phyloP scores from a whole-genome alignment of 768 basidiomycete genomes.

The Phaffia tasmanica region DNA sequence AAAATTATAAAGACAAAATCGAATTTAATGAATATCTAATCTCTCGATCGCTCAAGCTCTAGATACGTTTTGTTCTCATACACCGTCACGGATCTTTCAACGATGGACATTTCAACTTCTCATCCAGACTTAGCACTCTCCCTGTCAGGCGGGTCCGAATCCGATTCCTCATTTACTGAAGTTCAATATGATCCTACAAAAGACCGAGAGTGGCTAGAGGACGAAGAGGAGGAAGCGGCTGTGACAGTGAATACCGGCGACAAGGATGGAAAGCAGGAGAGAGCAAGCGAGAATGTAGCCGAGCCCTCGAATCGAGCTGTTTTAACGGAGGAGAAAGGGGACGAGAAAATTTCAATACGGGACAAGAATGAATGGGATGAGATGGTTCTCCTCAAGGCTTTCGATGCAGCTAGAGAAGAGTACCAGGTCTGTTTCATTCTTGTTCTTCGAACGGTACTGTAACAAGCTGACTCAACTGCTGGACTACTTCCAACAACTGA shows the following conservation, averaged over 20 bases:
- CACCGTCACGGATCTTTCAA: no score
- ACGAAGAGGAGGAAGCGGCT: conserved; percentile 1
- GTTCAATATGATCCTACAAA: conserved; percentile 2
- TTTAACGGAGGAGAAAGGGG: no score
- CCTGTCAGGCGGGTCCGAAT: not conserved
- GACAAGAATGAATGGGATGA: conserved; percentile 13
- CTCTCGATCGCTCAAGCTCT: no score
- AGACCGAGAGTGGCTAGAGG: conserved; percentile 6
- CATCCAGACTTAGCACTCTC: conserved; percentile 10
- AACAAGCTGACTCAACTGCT: not conserved
- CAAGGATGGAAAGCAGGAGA: not conserved
- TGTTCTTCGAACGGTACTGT: not conserved
- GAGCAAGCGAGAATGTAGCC: not conserved
- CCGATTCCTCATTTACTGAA: not conserved
- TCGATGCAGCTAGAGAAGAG: conserved; percentile 17
- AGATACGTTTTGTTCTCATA: no score
- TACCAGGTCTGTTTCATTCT: not conserved
- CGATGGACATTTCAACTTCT: not conserved
- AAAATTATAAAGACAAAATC: no score
- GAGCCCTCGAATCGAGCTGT: not conserved
- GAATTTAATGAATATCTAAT: no score
- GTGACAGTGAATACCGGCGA: not conserved
- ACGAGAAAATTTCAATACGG: not conserved
- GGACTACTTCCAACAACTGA: not conserved
- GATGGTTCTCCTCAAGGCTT: conserved; percentile 1